These are phyloP conservation scores for Stentor roeselii DNA, from an alignment of 73 alveolate genomes.

Conservation along the genomic window DNA sequence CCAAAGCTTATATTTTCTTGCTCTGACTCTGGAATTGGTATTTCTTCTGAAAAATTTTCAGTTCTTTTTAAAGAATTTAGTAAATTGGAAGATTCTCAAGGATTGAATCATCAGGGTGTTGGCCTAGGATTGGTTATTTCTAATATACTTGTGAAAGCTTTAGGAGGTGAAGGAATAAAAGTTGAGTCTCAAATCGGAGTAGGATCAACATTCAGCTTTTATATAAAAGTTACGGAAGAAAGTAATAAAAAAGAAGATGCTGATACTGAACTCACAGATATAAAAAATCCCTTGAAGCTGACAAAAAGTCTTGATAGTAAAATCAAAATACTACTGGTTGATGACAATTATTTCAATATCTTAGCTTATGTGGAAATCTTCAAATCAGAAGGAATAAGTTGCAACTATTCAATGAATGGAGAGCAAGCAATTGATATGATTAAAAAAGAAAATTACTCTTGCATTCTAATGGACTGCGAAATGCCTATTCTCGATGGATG, in stretches of 20 bases:
- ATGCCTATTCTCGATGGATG: slow-evolving; percentile 15
- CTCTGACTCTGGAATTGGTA: slow-evolving; percentile 1
- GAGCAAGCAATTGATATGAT: not conserved
- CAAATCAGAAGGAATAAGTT: not conserved
- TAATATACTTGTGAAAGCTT: not conserved
- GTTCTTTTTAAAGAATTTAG: not conserved
- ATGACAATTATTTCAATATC: not conserved
- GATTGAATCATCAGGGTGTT: not conserved
- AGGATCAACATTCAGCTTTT: not conserved
- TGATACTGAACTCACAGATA: not conserved
- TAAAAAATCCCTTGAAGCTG: not conserved
- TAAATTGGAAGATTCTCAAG: not conserved
- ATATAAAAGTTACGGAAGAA: not conserved
- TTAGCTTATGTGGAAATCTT: not conserved
- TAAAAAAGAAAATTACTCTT: not conserved
- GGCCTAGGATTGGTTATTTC: slow-evolving; percentile 11
- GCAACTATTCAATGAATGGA: not conserved
- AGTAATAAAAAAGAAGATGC: no score
- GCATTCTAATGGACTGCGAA: slow-evolving; percentile 6
- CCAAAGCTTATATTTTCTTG: not conserved
- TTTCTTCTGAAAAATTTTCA: not conserved
- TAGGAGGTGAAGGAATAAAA: slow-evolving; percentile 26
- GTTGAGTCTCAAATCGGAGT: not conserved
- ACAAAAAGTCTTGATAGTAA: not conserved
- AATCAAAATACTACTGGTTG: not conserved